Base-by-base conservation (phyloP, 352 stramenopile species). In the Phytophthora kernoviae region DNA sequence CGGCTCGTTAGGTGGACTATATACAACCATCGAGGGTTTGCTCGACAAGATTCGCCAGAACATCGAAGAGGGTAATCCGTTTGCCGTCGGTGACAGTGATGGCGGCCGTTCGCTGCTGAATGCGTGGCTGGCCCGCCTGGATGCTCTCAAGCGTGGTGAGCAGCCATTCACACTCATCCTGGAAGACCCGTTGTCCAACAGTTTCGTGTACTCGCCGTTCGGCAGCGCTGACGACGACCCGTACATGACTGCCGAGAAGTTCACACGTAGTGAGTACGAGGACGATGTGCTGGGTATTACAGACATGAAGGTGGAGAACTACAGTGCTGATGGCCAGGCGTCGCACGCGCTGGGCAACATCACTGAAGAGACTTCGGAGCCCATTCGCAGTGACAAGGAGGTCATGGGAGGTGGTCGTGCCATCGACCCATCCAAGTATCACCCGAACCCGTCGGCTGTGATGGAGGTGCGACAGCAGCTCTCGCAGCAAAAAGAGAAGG, bases 21-120 rank as follows among this genome's bases (percentile, higher is more conserved):
- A 98, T 68, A 97, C 93, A 17, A 98, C 93, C 11, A 78, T 98
- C n/a, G 93, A 98, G 62, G 94, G 94, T 27, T 60, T 98, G 26
- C 62, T 98, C 1, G 72, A 88, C 37, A 93, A 94, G 65, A 87
- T 98, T 42, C 73, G 80, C 22, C 81, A 93, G 54, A 79, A 81
- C 33, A 80, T 98, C 34, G 72, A 80, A 18, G 63, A 83, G 27
- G 79, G 77, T 14, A 94, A 96, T 72, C 87, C 91, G 18, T 96
- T 98, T 50, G 83, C 73, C 39, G 42, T 88, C 34, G 88, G 89
- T 50, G 88, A 97, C 69, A 87, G 77, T 63, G 79, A 87, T 45
- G 79, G 77, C 32, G 79, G 79, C 11, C 75, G 77, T 14, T 89
- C 79, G 32, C 61, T 79, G 44, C 67, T 89, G 22, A 82, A 79